phyloP scores from a whole-genome alignment of 1,284 basidiomycete species.

The Rhodotorula sp. region DNA sequence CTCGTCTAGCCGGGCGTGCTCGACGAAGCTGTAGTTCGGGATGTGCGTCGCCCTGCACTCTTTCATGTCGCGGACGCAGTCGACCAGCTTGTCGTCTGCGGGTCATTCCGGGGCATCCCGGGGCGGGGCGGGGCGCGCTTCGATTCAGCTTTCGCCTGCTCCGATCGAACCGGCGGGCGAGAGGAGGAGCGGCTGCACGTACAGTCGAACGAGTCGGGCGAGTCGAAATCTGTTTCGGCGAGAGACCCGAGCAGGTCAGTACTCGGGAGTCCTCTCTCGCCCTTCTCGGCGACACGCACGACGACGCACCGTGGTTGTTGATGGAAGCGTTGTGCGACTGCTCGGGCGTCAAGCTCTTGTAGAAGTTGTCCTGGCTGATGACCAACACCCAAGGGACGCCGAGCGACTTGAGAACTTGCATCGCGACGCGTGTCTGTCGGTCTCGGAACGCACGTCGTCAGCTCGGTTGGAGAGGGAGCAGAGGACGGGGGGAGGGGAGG shows the following conservation, averaged over 20 bases:
- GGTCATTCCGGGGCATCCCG: too few species aligned
- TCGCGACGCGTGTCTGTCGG: slow-evolving; percentile 80
- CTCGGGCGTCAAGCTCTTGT: slow-evolving; percentile 73
- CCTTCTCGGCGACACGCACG: too few species aligned
- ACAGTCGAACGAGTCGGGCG: slow-evolving; percentile 85
- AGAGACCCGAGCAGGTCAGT: not conserved
- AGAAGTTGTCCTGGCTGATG: slow-evolving; percentile 90
- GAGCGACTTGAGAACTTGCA: slow-evolving; percentile 74
- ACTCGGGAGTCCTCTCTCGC: too few species aligned
- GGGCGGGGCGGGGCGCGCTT: too few species aligned
- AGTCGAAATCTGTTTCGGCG: slow-evolving; percentile 69
- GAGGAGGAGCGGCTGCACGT: too few species aligned
- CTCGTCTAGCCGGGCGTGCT: slow-evolving; percentile 82
- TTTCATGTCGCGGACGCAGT: slow-evolving; percentile 84
- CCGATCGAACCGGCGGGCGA: too few species aligned
- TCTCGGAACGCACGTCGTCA: not conserved
- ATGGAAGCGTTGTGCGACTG: slow-evolving; percentile 66
- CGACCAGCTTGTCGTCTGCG: slow-evolving; percentile 67
- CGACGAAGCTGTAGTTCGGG: slow-evolving; percentile 87
- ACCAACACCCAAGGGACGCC: slow-evolving; percentile 85
- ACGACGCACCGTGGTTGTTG: slow-evolving; percentile 16
- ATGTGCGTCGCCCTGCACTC: slow-evolving; percentile 65
- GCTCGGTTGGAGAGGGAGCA: not conserved
- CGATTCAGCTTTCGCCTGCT: too few species aligned
- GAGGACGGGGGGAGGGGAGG: not conserved